Conservation (phyloP, 176 grass and related monocot species). For the Triticum aestivum region IWGSC_CS_RefSeq_v2.1 NC_057795.1:115973297-115973796, state of each 20-base stretch:
- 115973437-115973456: constrained; percentile 62
- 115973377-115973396: constrained; percentile 63
- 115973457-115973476: constrained; percentile 43
- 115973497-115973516: constrained; percentile 41
- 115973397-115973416: constrained; percentile 62
- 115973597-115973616: background rate
- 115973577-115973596: constrained; percentile 30
- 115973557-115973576: constrained; percentile 40
- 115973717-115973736: constrained; percentile 79
- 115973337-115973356: constrained; percentile 36
- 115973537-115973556: constrained; percentile 35
- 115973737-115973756: constrained; percentile 83
- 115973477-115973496: constrained; percentile 38
- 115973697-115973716: constrained; percentile 85
- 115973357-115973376: constrained; percentile 66
- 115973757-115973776: constrained; percentile 77
- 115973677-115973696: constrained; percentile 46
- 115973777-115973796: constrained; percentile 71
- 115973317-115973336: constrained; percentile 42
- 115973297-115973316: constrained; percentile 20
- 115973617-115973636: constrained; percentile 15
- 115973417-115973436: constrained; percentile 58
- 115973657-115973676: constrained; percentile 15
- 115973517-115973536: constrained; percentile 33
- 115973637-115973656: constrained; percentile 8